These are phyloP conservation scores for Tetramitus jugosus DNA, from an alignment of 208 protist species.

Conservation along the genomic window DNA sequence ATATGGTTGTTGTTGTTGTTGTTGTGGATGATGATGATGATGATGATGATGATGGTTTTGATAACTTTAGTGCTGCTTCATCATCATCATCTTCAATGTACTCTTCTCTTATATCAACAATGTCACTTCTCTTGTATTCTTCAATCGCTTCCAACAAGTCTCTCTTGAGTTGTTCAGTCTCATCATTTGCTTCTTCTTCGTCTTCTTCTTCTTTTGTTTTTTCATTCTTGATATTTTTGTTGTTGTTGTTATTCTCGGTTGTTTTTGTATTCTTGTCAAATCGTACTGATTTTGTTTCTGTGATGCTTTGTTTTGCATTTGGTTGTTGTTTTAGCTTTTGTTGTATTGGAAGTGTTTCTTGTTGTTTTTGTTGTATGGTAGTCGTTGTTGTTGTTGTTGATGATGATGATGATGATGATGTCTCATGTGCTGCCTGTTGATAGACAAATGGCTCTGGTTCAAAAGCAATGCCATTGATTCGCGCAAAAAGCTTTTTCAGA, in stretches of 20 bases:
- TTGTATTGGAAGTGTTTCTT: neutral
- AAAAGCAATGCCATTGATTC: too few species aligned
- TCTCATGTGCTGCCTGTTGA: too few species aligned
- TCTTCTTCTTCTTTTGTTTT: neutral
- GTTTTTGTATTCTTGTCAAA: neutral
- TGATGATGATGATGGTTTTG: too few species aligned
- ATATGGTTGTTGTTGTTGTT: too few species aligned
- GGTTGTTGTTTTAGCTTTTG: neutral
- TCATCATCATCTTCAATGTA: too few species aligned
- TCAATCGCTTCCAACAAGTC: neutral
- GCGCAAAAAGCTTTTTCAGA: too few species aligned
- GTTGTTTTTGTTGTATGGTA: neutral
- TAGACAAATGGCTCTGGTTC: too few species aligned
- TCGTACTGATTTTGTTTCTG: neutral
- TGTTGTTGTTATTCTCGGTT: neutral
- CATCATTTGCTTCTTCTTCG: neutral
- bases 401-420: too few species aligned
- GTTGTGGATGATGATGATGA: too few species aligned
- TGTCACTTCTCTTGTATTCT: neutral
- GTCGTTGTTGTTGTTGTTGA: too few species aligned
- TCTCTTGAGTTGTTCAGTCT: neutral
- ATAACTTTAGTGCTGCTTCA: too few species aligned
- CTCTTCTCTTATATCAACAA: neutral
- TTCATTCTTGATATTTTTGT: neutral
- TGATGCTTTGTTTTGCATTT: neutral